These are phyloP conservation scores for Penicillium psychrosexuale DNA, from an alignment of 2,329 filamentous ascomycete species.

Conservation along the genomic window DNA sequence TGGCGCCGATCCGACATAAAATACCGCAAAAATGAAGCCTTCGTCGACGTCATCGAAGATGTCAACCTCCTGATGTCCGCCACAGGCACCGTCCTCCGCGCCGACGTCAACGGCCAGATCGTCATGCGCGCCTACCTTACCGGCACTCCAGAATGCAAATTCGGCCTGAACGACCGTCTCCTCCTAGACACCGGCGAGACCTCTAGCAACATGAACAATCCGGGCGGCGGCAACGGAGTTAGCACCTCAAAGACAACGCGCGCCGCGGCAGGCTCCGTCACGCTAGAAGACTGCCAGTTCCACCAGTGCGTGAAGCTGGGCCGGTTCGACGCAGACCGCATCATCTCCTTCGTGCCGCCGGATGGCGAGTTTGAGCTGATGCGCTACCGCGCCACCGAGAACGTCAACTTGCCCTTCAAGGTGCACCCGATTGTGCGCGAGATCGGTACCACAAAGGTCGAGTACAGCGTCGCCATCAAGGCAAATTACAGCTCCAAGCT, in stretches of 20 bases:
- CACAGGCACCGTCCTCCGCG: conserved; percentile 87
- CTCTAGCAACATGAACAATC: conserved; percentile 34
- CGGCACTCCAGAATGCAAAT: conserved; percentile 97
- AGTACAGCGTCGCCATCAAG: conserved; percentile 96
- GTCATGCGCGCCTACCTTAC: conserved; percentile 97
- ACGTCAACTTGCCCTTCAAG: conserved; percentile 98
- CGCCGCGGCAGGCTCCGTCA: conserved; percentile 91
- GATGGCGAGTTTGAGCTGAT: conserved; percentile 98
- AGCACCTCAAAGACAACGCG: conserved; percentile 78
- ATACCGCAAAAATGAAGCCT: conserved; percentile 98
- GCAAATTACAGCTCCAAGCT: conserved; percentile 96
- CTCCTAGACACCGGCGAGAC: conserved; percentile 77
- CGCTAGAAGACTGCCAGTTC: conserved; percentile 96
- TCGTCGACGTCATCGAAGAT: conserved; percentile 98
- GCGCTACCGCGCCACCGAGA: conserved; percentile 96
- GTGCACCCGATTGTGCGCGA: conserved; percentile 98
- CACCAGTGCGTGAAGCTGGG: conserved; percentile 98
- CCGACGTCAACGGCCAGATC: conserved; percentile 95
- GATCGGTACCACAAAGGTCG: conserved; percentile 92
- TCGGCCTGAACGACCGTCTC: conserved; percentile 91
- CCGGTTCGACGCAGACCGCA: conserved; percentile 93
- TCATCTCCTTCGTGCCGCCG: conserved; percentile 94
- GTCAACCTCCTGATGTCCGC: conserved; percentile 99
- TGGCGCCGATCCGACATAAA: conserved; percentile 98
- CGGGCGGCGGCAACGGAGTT: conserved; percentile 61